Percentiles rank a stretch among this genome's conserved stretches.
These are phyloP conservation scores for Malus hybrid DNA, from an alignment of 331 rosid species.

Conservation along the genomic window DNA sequence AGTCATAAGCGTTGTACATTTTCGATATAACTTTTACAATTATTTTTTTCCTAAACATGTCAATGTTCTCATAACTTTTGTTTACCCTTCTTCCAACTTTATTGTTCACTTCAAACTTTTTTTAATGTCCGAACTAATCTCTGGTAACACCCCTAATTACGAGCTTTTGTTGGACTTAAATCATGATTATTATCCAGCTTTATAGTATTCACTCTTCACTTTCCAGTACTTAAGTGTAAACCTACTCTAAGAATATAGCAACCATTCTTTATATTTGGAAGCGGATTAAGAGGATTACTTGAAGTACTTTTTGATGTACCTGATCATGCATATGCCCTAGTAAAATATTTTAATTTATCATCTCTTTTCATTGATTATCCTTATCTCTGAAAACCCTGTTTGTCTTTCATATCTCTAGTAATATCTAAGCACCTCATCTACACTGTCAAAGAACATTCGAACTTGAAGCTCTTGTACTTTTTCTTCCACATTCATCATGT, in stretches of 20 bases:
- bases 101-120: background rate
- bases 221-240: background rate
- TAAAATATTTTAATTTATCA: too few relatives aligned
- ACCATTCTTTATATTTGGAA: background rate
- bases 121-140: background rate
- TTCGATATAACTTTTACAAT: background rate
- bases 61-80: background rate
- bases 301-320: too few relatives aligned
- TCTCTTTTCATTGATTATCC: too few relatives aligned
- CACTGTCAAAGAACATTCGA: too few relatives aligned
- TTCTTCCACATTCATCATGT: too few relatives aligned
- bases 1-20: background rate
- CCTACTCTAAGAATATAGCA: background rate
- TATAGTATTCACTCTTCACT: background rate
- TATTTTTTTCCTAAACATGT: background rate
- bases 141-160: background rate
- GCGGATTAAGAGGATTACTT: background rate
- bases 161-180: slow-evolving; percentile 9
- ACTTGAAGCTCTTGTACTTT: too few relatives aligned
- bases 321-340: too few relatives aligned
- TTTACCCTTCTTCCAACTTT: background rate
- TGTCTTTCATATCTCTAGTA: too few relatives aligned
- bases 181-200: background rate
- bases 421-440: too few relatives aligned
- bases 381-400: too few relatives aligned